A percentile compares a stretch with the other conserved stretches of the same genome.
Evolutionary conservation across 352 stramenopile species (phyloP).

Genomic region (Globisporangium canariense): DNA sequence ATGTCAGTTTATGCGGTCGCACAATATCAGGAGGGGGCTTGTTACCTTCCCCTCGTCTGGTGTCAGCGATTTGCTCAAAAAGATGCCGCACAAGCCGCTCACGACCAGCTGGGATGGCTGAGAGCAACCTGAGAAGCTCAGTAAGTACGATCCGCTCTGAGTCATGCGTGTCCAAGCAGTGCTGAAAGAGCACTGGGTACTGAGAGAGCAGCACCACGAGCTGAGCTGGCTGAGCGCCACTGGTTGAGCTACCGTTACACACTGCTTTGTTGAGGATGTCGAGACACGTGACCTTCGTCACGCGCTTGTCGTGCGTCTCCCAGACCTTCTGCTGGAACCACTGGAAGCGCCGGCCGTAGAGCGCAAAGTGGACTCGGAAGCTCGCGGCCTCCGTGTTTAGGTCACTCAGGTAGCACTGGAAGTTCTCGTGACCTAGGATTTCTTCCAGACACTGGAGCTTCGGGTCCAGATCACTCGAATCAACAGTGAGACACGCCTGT

Average conservation of each 20-base stretch:
- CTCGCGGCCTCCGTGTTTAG: constrained; percentile 33
- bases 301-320: constrained; percentile 5
- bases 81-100: constrained; percentile 38
- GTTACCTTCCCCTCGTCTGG: constrained; percentile 34
- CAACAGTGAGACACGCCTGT: constrained; percentile 8
- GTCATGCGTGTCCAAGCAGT: constrained; percentile 33
- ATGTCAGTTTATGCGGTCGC: constrained; percentile 39
- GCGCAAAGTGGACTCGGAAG: constrained; percentile 27
- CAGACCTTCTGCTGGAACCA: constrained; percentile 24
- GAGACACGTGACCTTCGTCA: constrained; percentile 14
- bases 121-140: constrained; percentile 37
- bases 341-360: constrained; percentile 30
- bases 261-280: constrained; percentile 14
- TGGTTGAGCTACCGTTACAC: neutral
- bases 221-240: neutral
- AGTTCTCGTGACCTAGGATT: constrained; percentile 40
- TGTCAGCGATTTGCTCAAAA: constrained; percentile 59
- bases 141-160: constrained; percentile 20
- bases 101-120: constrained; percentile 31
- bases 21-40: constrained; percentile 46
- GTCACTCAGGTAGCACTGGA: constrained; percentile 41
- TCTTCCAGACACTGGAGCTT: constrained; percentile 53
- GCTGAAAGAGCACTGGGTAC: constrained; percentile 44
- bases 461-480: constrained; percentile 21
- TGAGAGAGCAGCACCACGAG: constrained; percentile 31